Evolutionary conservation across 2,329 filamentous ascomycete species (phyloP).

Genomic region (Orbilia ellipsospora): DNA sequence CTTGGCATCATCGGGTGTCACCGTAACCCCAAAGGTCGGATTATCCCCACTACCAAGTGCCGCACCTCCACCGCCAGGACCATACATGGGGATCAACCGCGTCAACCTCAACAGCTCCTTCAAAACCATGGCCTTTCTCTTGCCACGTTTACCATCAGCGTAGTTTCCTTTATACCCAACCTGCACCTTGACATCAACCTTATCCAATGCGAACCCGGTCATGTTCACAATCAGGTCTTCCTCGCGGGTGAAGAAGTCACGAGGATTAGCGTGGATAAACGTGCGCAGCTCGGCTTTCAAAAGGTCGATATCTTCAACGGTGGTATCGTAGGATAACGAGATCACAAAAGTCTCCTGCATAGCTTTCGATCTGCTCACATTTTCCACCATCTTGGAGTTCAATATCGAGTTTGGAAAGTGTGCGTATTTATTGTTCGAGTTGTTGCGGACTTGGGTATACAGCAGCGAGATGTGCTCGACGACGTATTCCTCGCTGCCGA

Average conservation of each 20-base stretch:
- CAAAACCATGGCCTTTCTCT: conserved; percentile 14
- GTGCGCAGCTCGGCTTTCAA: conserved; percentile 59
- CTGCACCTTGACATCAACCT: conserved; percentile 81
- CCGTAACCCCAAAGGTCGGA: conserved; percentile 62
- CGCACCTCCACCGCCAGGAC: conserved; percentile 13
- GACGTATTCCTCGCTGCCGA: conserved; percentile 57
- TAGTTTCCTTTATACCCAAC: conserved; percentile 94
- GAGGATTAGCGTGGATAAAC: conserved; percentile 61
- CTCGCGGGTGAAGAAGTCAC: conserved; percentile 65
- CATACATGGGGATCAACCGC: conserved; percentile 16
- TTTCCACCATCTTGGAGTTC: conserved; percentile 62
- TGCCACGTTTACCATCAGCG: conserved; percentile 70
- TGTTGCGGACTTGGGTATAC: conserved; percentile 57
- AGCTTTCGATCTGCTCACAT: conserved; percentile 61
- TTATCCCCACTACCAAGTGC: conserved; percentile 23
- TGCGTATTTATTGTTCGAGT: conserved; percentile 41
- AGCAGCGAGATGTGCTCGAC: conserved; percentile 58
- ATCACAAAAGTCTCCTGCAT: conserved; percentile 61
- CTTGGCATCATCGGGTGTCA: conserved; percentile 74
- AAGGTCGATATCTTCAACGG: conserved; percentile 60
- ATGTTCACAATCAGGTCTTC: conserved; percentile 83
- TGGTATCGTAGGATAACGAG: conserved; percentile 59
- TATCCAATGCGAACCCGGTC: conserved; percentile 83
- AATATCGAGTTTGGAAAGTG: conserved; percentile 61
- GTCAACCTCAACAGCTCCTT: conserved; percentile 22